A percentile compares a stretch with the other conserved stretches of the same genome.
Evolutionary conservation across 768 basidiomycete genomes (phyloP).

Genomic region (Naematelia encephala): DNA sequence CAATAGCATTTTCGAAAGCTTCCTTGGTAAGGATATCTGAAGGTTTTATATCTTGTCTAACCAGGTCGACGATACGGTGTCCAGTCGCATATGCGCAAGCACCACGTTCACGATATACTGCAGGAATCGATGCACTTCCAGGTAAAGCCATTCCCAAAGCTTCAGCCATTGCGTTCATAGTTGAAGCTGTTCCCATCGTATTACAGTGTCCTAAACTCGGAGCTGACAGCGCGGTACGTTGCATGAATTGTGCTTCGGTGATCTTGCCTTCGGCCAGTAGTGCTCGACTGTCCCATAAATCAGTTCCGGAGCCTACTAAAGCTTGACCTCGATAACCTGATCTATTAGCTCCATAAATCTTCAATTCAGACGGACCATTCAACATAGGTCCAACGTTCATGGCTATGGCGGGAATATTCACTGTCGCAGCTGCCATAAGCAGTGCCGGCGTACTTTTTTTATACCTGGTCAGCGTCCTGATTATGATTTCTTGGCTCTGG

Average conservation of each 20-base stretch:
- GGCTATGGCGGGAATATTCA: slow-evolving; percentile 47
- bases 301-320: slow-evolving; percentile 45
- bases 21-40: slow-evolving; percentile 42
- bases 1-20: slow-evolving; percentile 47
- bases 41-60: slow-evolving; percentile 47
- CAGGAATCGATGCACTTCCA: slow-evolving; percentile 46
- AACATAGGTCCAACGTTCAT: slow-evolving; percentile 51
- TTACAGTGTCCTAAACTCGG: slow-evolving; percentile 47
- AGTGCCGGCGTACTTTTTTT: slow-evolving; percentile 42
- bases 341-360: not conserved
- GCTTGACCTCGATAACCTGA: slow-evolving; percentile 31
- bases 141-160: slow-evolving; percentile 50
- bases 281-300: slow-evolving; percentile 43
- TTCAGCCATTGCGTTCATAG: slow-evolving; percentile 50
- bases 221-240: slow-evolving; percentile 36
- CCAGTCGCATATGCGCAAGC: slow-evolving; percentile 49
- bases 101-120: slow-evolving; percentile 47
- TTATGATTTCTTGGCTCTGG: not conserved
- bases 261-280: slow-evolving; percentile 36
- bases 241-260: slow-evolving; percentile 40
- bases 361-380: slow-evolving; percentile 27
- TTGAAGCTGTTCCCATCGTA: slow-evolving; percentile 48
- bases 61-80: slow-evolving; percentile 44
- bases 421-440: slow-evolving; percentile 47
- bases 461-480: slow-evolving; percentile 1